A percentile compares a stretch with the other conserved stretches of the same genome.
Conservation (phyloP, 2,329 filamentous ascomycete genomes). For the Leptographium lundbergii region DNA sequence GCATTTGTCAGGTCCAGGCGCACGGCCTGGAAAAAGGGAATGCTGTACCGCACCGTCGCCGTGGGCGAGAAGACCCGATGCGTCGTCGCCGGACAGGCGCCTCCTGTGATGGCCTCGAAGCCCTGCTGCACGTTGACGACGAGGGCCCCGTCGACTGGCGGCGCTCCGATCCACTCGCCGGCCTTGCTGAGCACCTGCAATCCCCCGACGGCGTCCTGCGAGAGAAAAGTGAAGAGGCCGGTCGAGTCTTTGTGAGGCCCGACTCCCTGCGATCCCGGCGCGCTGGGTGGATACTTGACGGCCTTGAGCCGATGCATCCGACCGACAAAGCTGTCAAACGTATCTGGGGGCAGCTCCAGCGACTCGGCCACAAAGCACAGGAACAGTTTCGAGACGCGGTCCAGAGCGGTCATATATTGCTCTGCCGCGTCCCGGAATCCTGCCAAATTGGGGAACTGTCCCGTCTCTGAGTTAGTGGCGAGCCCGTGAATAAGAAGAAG, state of each 20-base stretch:
- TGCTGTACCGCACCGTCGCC: slow-evolving; percentile 20
- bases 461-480: not conserved
- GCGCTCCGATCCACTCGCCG: slow-evolving; percentile 37
- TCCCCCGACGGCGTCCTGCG: slow-evolving; percentile 40
- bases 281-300: slow-evolving; percentile 34
- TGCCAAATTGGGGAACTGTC: slow-evolving; percentile 13
- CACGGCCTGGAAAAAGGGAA: slow-evolving; percentile 39
- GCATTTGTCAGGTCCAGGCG: slow-evolving; percentile 23
- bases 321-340: slow-evolving; percentile 40
- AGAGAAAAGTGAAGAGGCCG: slow-evolving; percentile 50
- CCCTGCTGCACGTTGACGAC: slow-evolving; percentile 47
- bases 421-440: slow-evolving; percentile 25
- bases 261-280: slow-evolving; percentile 32
- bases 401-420: slow-evolving; percentile 38
- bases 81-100: slow-evolving; percentile 39
- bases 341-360: slow-evolving; percentile 33
- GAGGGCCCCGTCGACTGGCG: slow-evolving; percentile 33
- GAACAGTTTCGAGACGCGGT: slow-evolving; percentile 37
- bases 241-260: slow-evolving; percentile 51
- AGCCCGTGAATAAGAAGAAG: not conserved
- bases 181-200: slow-evolving; percentile 38
- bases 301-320: slow-evolving; percentile 48
- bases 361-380: slow-evolving; percentile 42
- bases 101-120: slow-evolving; percentile 43
- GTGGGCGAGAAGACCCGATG: slow-evolving; percentile 24